Conservation (phyloP, 2,329 filamentous ascomycete genomes). For the Biscogniauxia mediterranea region DNA sequence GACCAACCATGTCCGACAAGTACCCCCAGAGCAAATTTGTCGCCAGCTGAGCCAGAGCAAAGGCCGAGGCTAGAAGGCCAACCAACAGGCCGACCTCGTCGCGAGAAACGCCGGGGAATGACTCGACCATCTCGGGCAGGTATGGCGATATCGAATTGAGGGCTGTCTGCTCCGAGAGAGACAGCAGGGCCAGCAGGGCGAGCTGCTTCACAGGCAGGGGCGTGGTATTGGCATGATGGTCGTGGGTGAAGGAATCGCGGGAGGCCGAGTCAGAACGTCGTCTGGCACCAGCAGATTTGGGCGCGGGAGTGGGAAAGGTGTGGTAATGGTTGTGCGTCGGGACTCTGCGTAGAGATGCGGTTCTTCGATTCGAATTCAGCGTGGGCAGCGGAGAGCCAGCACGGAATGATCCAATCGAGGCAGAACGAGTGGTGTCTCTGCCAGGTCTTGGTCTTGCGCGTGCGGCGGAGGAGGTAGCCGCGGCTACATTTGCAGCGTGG, state of each 20-base stretch:
- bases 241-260: slow-evolving; percentile 29
- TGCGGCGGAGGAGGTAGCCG: slow-evolving; percentile 13
- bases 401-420: slow-evolving; percentile 32
- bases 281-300: slow-evolving; percentile 57
- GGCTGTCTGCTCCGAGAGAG: slow-evolving; percentile 90
- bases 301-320: slow-evolving; percentile 75
- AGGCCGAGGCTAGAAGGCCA: slow-evolving; percentile 83
- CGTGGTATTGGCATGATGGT: slow-evolving; percentile 53
- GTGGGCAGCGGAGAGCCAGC: slow-evolving; percentile 32
- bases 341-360: slow-evolving; percentile 26
- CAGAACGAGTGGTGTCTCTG: slow-evolving; percentile 17
- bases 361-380: slow-evolving; percentile 15
- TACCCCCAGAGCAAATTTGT: slow-evolving; percentile 94
- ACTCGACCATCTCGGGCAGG: slow-evolving; percentile 84
- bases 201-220: slow-evolving; percentile 84
- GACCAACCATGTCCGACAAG: slow-evolving; percentile 73
- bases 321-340: slow-evolving; percentile 65
- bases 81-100: slow-evolving; percentile 81
- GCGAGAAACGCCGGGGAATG: slow-evolving; percentile 75
- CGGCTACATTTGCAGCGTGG: slow-evolving; percentile 20
- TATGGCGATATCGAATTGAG: slow-evolving; percentile 96
- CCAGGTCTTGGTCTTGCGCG: slow-evolving; percentile 25
- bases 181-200: slow-evolving; percentile 79
- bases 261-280: slow-evolving; percentile 33
- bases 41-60: slow-evolving; percentile 86